Percentiles rank a stretch among this genome's conserved stretches.
These are phyloP conservation scores for Candida insectalens DNA, from an alignment of 805 yeast genomes.

Conservation along the genomic window DNA sequence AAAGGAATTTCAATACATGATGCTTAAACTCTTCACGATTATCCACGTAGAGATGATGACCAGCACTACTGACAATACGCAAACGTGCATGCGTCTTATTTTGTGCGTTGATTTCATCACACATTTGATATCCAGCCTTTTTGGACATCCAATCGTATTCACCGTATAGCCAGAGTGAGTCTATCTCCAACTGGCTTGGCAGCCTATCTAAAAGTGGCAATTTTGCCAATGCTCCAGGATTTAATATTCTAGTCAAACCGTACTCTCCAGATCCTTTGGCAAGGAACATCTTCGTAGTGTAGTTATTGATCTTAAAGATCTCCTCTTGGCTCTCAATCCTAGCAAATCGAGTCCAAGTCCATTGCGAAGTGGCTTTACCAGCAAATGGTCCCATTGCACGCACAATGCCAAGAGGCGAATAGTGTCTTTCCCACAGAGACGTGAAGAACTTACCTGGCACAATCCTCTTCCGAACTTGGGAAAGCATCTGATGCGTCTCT, in stretches of 20 bases:
- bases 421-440: slow-evolving; percentile 41
- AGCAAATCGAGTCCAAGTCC: slow-evolving; percentile 45
- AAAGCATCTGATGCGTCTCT: slow-evolving; percentile 4
- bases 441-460: slow-evolving; percentile 27
- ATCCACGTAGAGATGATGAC: slow-evolving; percentile 48
- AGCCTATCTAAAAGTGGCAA: slow-evolving; percentile 48
- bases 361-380: slow-evolving; percentile 37
- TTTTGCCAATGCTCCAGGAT: slow-evolving; percentile 47
- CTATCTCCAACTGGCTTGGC: slow-evolving; percentile 29
- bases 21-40: slow-evolving; percentile 28
- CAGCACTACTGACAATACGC: slow-evolving; percentile 32
- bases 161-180: slow-evolving; percentile 55
- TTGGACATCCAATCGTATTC: slow-evolving; percentile 67
- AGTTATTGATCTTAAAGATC: slow-evolving; percentile 37
- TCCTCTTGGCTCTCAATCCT: slow-evolving; percentile 18
- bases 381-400: slow-evolving; percentile 44
- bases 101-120: slow-evolving; percentile 22
- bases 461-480: slow-evolving; percentile 22
- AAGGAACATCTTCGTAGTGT: slow-evolving; percentile 41
- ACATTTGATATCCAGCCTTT: slow-evolving; percentile 43
- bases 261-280: slow-evolving; percentile 57
- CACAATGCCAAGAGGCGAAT: slow-evolving; percentile 45
- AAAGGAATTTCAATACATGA: slow-evolving; percentile 18
- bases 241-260: slow-evolving; percentile 50
- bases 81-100: slow-evolving; percentile 20